These are phyloP conservation scores for Tulasnella calospora DNA, from an alignment of 768 basidiomycete genomes.

Conservation along the genomic window DNA sequence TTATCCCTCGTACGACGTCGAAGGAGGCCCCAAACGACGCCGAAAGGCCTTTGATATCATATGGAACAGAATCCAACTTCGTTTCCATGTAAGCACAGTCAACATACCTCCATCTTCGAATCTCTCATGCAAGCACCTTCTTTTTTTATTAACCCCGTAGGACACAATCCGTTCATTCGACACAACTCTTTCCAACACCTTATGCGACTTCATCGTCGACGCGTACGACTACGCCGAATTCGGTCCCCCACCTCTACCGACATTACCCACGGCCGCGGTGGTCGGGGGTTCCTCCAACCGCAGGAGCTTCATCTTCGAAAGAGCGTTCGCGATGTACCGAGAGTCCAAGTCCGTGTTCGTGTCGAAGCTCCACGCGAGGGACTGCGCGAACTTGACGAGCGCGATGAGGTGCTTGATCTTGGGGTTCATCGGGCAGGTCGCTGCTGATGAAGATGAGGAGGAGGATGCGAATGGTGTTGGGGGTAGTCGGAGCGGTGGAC, in stretches of 20 bases:
- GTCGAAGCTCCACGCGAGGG: neutral
- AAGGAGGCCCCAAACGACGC: neutral
- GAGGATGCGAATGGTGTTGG: neutral
- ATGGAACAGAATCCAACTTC: neutral
- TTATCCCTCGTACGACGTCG: neutral
- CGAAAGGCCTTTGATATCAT: neutral
- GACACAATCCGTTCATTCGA: neutral
- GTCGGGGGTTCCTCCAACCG: neutral
- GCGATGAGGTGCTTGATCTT: constrained; percentile 14
- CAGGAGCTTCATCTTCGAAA: constrained; percentile 1
- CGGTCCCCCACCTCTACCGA: neutral
- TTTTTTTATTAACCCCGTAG: neutral
- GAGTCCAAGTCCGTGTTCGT: neutral
- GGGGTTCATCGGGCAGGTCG: constrained; percentile 15
- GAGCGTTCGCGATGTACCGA: neutral
- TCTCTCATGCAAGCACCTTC: neutral
- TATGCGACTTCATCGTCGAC: neutral
- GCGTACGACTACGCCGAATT: constrained; percentile 14
- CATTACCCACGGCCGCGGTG: neutral
- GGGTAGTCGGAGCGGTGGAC: neutral
- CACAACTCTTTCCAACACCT: neutral
- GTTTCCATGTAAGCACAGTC: neutral
- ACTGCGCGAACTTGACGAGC: constrained; percentile 10
- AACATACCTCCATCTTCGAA: neutral
- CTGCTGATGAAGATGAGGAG: constrained; percentile 9